Base-by-base conservation (phyloP, 1,284 basidiomycete genomes). In the Chalciporus sp. region DNA sequence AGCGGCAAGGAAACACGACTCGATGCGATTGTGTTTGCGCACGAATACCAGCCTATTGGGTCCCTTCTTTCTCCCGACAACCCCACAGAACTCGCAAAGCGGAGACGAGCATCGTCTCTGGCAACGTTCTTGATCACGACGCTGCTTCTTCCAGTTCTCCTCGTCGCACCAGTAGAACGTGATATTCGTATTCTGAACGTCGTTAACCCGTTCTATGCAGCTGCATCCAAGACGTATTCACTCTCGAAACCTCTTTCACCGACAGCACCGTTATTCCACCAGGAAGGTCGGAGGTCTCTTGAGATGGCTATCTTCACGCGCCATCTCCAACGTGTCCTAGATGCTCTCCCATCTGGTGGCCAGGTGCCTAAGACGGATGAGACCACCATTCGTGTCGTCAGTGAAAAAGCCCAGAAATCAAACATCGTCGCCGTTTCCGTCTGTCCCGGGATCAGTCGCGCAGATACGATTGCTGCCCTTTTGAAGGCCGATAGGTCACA, bases 181-280 rank as follows among this genome's bases (percentile, higher is more conserved):
- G 90, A 93, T 61, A 92, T 95, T 48, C 85, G 92, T 17, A 81
- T 95, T 58, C 75, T 95, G 63, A 84, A 84, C 55, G 78, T 94
- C 41, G 80, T 94, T 64, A 93, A 94, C 57, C 90, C 91, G 1
- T 90, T 90, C 58, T 94, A 93, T 64, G 85, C 90, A 3, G 90
- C 92, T 2, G 82, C 85, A 0, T 76, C 86, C 2, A 79, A 80
- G 1, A 73, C 74, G 0, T 78, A 81, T 58, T 67, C 75, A 17
- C 60, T 68, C 9, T 52, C 68, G 3, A 31, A 55, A 16, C 61
- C 56, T 3, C 60, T 59, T n/a, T 42, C 61, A 46, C 47, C 52
- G 10, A 35, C 61, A 0, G 61, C 69, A 0, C 73, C 82, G 0
- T 59, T 80, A 14, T 79, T 88, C 57, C 69, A 82, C 3, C 65